Base-by-base conservation (phyloP, 129 eudicot genomes). In the Pseudognaphalium luteoalbum region DNA sequence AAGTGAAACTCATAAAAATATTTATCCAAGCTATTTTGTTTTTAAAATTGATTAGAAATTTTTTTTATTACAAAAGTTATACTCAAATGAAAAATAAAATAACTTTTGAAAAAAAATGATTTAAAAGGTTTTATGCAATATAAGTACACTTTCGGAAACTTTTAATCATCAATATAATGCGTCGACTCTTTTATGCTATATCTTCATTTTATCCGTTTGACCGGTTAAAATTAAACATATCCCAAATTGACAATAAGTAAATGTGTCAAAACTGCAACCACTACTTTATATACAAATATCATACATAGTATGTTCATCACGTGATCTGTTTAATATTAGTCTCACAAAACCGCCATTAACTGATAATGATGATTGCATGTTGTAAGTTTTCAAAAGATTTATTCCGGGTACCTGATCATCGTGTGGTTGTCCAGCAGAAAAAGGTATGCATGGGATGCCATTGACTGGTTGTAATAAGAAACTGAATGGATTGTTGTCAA, bases 371-470 rank as follows among this genome's bases (percentile, higher is more conserved):
- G 41, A 69, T 35, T 66, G 41, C 73, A 33, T 41, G 19, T 21
- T 16, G 30, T 66, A 54, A 25, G 12, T 21, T 52, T 54, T 67
- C 16, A 20, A 76, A 68, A 56, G 25, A 37, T 8, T 19, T 39
- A 19, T 52, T 66, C 20, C 0, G 12, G 32, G 21, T 86, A 93
- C 98, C 98, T 93, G 96, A 10, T 85, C 87, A 81, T 95, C 99
- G 17, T 86, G 90, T 9, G 99, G 99, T 73, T 95, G 97, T 77
- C 99, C 96, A 29, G 97, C 94, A 77, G 99, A 91, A 80, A 95
- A 95, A 75, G 99, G 99, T 42, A 95, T 81, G 85, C 99, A 95
- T 21, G 99, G 99, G 73, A 95, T 91, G 64, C 99, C 99, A 76
- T 95, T 95, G 54, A 89, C 76, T 16, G 97, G 99, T 83, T 95